Base-by-base conservation (phyloP, 345 rosid genomes). In the Salix exigua region DNA sequence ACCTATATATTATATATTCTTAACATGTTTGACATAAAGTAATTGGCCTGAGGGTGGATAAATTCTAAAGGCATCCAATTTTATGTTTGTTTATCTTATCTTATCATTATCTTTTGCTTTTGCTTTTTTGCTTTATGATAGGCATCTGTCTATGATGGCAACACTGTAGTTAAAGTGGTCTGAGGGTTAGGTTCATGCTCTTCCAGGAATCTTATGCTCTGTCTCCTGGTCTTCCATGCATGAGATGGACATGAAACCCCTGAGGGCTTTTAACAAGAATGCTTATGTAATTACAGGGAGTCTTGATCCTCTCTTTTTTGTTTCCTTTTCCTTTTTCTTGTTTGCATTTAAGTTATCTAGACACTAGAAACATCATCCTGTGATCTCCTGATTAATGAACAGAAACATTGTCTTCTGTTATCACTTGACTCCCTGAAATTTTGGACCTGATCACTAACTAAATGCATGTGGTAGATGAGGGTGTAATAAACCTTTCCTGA, bases 171-270 rank as follows among this genome's bases (percentile, higher is more conserved):
- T 50, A 66, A 72, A 75, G 76, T 79, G 28, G 74, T 61, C 51
- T 66, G 37, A 75, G 53, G 66, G 80, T 28, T 35, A 62, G 72
- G 26, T 85, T 78, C 70, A 60, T 60, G 68, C 77, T 80, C 77
- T 83, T 82, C 87, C 86, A 80, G 86, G 87, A 88, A 78, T 81
- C 79, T 76, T 74, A 73, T 84, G 78, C 72, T 75, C 74, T 83
- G 83, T 85, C 80, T 83, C 84, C 85, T 78, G 85, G 78, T 81
- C 78, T 61, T 78, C 66, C 70, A 82, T 75, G 79, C 86, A 77
- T 86, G 79, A 76, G 85, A 81, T 76, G 80, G 30, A 37, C 78
- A 74, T 53, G 60, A 53, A 53, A 53, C 25, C 25, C 60, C 60
- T 2, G 60, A 53, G 60, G 60, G 25, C 60, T 5, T 33, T 33